These are phyloP conservation scores for Neofusicoccum parvum DNA, from an alignment of 2,329 filamentous ascomycete genomes.

Conservation along the genomic window DNA sequence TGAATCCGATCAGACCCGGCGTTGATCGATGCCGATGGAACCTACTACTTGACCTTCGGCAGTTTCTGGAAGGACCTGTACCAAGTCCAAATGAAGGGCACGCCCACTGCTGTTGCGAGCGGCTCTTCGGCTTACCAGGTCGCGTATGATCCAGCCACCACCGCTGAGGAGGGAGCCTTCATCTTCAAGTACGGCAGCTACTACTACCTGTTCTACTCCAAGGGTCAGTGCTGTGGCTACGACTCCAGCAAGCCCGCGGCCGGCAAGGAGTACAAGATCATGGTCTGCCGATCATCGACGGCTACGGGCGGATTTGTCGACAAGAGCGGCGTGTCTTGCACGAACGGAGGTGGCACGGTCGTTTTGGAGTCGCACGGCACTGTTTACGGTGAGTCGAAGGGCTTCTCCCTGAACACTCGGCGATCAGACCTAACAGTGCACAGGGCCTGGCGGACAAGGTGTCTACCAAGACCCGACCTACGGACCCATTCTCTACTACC, in stretches of 20 bases:
- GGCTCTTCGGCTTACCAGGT: conserved; percentile 48
- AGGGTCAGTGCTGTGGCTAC: conserved; percentile 65
- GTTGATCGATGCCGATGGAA: conserved; percentile 45
- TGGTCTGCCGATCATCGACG: conserved; percentile 61
- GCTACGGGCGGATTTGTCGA: conserved; percentile 61
- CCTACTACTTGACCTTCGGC: conserved; percentile 62
- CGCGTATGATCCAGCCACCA: conserved; percentile 55
- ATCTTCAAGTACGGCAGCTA: conserved; percentile 58
- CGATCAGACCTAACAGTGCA: too few species aligned
- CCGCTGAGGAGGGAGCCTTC: conserved; percentile 60
- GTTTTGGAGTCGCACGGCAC: conserved; percentile 62
- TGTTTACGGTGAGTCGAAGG: conserved; percentile 54
- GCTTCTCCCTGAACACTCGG: too few species aligned
- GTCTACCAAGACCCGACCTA: conserved; percentile 53
- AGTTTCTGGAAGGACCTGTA: conserved; percentile 70
- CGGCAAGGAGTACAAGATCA: conserved; percentile 67
- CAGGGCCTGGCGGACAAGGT: conserved; percentile 62
- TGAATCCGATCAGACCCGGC: conserved; percentile 43
- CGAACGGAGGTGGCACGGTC: conserved; percentile 60
- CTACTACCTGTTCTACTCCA: conserved; percentile 67
- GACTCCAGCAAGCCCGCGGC: conserved; percentile 53
- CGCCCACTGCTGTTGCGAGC: conserved; percentile 34
- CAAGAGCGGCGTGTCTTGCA: conserved; percentile 55
- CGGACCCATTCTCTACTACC: conserved; percentile 64
- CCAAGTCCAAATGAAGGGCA: conserved; percentile 54